phyloP scores from a whole-genome alignment of 371 early-diverging fungal species.

The Smittium mucronatum region DNA sequence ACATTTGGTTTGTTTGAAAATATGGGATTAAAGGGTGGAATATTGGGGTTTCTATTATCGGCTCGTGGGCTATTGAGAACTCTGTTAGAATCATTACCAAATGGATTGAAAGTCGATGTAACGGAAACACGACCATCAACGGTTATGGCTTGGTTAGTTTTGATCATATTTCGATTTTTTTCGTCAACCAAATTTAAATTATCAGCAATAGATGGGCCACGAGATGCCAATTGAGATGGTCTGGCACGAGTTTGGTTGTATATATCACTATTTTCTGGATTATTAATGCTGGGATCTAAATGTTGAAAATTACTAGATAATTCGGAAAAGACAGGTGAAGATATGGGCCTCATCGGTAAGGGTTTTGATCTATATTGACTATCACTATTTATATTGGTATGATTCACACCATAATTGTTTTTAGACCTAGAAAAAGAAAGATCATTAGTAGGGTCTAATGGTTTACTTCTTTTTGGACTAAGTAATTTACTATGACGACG shows the following conservation, averaged over 20 bases:
- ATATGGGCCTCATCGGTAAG: neutral
- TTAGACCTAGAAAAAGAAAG: neutral
- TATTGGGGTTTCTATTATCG: neutral
- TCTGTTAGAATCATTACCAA: neutral
- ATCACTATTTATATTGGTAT: neutral
- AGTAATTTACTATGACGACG: slow-evolving; percentile 35
- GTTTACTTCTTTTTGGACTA: slow-evolving; percentile 12
- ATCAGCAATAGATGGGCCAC: slow-evolving; percentile 8
- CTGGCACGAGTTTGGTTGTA: no score
- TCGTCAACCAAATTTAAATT: neutral
- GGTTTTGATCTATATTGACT: neutral
- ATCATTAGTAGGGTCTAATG: neutral
- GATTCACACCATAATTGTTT: neutral
- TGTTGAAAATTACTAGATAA: neutral
- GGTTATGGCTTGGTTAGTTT: neutral
- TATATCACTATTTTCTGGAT: neutral
- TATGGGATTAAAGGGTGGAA: neutral
- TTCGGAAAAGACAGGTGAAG: neutral
- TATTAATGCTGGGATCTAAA: neutral
- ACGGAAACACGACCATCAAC: neutral
- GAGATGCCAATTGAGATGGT: neutral
- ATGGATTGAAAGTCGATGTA: slow-evolving; percentile 1
- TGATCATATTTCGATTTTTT: neutral
- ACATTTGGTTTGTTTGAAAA: neutral
- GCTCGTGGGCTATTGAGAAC: neutral